Evolutionary conservation across 257 asterid genomes (phyloP).

Genomic region (Plantago major): DNA sequence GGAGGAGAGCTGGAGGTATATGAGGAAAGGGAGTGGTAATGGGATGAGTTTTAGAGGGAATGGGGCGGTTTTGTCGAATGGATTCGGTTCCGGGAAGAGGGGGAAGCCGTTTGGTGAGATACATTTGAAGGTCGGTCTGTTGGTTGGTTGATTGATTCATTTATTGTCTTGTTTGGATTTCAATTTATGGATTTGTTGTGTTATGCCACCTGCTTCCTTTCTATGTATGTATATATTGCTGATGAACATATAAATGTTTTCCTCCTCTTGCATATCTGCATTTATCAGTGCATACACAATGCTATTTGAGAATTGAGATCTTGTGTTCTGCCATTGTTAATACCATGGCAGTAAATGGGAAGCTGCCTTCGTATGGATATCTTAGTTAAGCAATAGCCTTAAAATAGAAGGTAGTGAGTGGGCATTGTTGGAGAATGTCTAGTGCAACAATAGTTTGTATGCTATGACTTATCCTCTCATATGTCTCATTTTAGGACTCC

Average conservation of each 20-base stretch:
- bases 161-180: constrained; percentile 15
- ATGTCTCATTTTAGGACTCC: background rate
- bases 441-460: constrained; percentile 5
- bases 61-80: constrained; percentile 27
- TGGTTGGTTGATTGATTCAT: constrained; percentile 59
- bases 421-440: constrained; percentile 9
- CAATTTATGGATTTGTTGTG: background rate
- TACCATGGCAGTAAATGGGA: too few relatives aligned
- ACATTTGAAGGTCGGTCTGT: constrained; percentile 95
- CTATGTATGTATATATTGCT: background rate
- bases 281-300: too few relatives aligned
- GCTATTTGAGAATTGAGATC: too few relatives aligned
- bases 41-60: constrained; percentile 27
- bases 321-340: too few relatives aligned
- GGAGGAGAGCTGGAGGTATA: constrained; percentile 79
- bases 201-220: background rate
- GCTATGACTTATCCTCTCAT: constrained; percentile 4
- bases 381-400: background rate
- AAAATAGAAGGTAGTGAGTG: constrained; percentile 1
- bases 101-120: constrained; percentile 91
- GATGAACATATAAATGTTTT: background rate
- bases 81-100: constrained; percentile 41
- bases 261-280: too few relatives aligned
- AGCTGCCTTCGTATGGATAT: too few relatives aligned
- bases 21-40: constrained; percentile 61